Conservation (phyloP, 331 rosid genomes). For the Ulmus americana region DNA sequence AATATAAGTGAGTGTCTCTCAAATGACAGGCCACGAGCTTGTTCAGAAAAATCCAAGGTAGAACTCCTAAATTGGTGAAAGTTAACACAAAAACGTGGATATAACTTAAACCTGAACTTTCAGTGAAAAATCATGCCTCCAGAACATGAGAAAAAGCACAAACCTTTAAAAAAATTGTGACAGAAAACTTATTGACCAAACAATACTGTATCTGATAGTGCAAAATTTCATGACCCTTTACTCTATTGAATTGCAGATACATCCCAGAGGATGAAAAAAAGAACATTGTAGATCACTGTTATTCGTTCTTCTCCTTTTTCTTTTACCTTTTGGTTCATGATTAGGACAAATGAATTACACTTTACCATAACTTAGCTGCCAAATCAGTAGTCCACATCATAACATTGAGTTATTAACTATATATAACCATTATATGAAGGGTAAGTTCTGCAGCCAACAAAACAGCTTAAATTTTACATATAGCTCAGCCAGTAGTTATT, state of each 20-base stretch:
- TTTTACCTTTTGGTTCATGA: conserved; percentile 19
- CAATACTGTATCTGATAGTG: not conserved
- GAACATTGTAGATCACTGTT: not conserved
- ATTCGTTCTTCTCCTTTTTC: not conserved
- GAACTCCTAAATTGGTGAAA: too few relatives aligned
- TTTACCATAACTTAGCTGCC: conserved; percentile 29
- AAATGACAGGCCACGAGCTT: too few relatives aligned
- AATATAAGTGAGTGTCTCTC: too few relatives aligned
- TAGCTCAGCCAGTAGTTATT: conserved; percentile 37
- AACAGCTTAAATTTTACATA: conserved; percentile 33
- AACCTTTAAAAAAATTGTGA: not conserved
- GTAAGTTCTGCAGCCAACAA: conserved; percentile 33
- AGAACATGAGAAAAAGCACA: not conserved
- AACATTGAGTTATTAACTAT: conserved; percentile 21
- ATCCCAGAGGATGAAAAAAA: not conserved
- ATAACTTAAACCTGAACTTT: not conserved
- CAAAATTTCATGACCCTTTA: not conserved
- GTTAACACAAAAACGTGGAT: not conserved
- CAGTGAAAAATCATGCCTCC: not conserved
- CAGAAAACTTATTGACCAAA: not conserved
- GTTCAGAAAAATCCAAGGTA: too few relatives aligned
- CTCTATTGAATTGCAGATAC: not conserved
- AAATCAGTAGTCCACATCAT: conserved; percentile 28
- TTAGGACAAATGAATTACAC: conserved; percentile 22
- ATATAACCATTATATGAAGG: conserved; percentile 23